Base-by-base conservation (phyloP, 805 yeast species). In the Candida orba region DNA sequence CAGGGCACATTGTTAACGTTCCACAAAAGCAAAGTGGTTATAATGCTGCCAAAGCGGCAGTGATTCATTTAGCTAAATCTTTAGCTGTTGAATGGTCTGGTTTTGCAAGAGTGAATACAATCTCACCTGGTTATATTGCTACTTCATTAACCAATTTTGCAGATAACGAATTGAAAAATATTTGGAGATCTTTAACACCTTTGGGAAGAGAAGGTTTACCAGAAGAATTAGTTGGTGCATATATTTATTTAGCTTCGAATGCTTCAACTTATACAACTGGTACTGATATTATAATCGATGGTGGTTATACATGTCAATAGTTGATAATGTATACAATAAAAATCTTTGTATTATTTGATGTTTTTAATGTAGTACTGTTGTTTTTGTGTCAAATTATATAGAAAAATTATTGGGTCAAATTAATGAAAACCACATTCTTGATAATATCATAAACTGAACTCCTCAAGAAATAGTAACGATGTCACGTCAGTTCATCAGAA, bases 1-100 rank as follows among this genome's bases (percentile, higher is more conserved):
- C 95, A 18, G 96, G 84, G 8, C 87, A 80, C 66, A 79, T 89
- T 53, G 95, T 84, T 53, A 89, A 89, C 63, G 75, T 79, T 45
- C 97, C 97, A 15, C 95, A 89, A 63, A 68, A 75, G 57, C 96
- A 89, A 66, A 84, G 95, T 22, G 81, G 85, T 25, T 87, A 87
- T 70, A 88, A 88, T 57, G 87, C 89, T 13, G 86, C 90, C 49
- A 87, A 87, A 69, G 95, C 95, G 34, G 95, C 80, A 12, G 80
- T 85, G 24, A 60, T 81, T 51, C 95, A 88, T 58, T 71, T 87
- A 54, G 77, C 83, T 31, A 81, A 72, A 61, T 84, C 93, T 2
- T 68, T 87, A 51, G 91, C 95, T 14, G 79, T 87, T 35, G 96
- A 88, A 67, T 88, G 93, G 91, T 78, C 88, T 10, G 76, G 79